Evolutionary conservation across 164 flowering plant genomes (phyloP).

Genomic region (grape (Vitis vinifera)): ASM3070453v1 NC_081817.1:28318501-28319000

Average conservation of each 20-base stretch:
- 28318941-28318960: too few species aligned
- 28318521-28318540: conserved; percentile 47
- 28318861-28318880: not conserved
- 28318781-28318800: conserved; percentile 12
- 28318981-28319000: too few species aligned
- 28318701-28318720: conserved; percentile 8
- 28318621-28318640: conserved; percentile 88
- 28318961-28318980: too few species aligned
- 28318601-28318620: conserved; percentile 63
- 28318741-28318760: not conserved
- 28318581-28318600: conserved; percentile 63
- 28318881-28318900: too few species aligned
- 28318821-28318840: not conserved
- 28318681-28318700: not conserved
- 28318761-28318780: not conserved
- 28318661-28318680: not conserved
- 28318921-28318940: too few species aligned
- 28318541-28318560: conserved; percentile 67
- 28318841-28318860: too few species aligned
- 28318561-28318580: conserved; percentile 88
- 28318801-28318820: conserved; percentile 11
- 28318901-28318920: too few species aligned
- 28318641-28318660: conserved; percentile 55
- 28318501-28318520: conserved; percentile 94
- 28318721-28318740: conserved; percentile 4